Percentiles rank a stretch among this genome's conserved stretches.
These are phyloP conservation scores for Plasmopara muralis DNA, from an alignment of 352 stramenopile species.

Conservation along the genomic window DNA sequence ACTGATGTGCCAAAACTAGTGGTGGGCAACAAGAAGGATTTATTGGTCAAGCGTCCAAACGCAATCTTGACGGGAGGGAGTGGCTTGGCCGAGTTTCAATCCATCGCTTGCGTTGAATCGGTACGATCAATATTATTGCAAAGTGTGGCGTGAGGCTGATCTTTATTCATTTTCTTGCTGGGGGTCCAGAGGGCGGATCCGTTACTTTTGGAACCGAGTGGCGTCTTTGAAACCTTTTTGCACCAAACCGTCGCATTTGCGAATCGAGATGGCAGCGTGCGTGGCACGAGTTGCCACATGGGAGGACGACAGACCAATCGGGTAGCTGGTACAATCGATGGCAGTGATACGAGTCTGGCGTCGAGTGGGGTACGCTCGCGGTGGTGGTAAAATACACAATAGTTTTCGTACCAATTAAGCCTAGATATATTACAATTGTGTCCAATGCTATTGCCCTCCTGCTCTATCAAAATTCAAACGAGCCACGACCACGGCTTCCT, in stretches of 20 bases:
- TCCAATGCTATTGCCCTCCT: no score
- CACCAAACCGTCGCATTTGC: conserved; percentile 56
- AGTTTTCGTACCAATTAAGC: conserved; percentile 15
- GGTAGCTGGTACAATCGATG: conserved; percentile 14
- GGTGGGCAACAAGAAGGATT: conserved; percentile 77
- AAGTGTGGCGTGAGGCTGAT: not conserved
- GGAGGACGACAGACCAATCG: conserved; percentile 46
- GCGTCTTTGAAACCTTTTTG: conserved; percentile 52
- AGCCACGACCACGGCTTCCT: conserved; percentile 29
- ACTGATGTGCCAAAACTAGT: conserved; percentile 60
- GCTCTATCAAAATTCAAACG: conserved; percentile 49
- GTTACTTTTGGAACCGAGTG: conserved; percentile 41
- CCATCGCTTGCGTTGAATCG: conserved; percentile 48
- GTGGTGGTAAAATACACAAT: conserved; percentile 26
- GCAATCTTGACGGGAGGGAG: conserved; percentile 1
- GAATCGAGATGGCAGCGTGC: conserved; percentile 25
- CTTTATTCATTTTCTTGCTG: not conserved
- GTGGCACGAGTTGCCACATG: conserved; percentile 18
- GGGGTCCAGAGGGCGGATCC: conserved; percentile 44
- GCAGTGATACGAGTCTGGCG: conserved; percentile 3
- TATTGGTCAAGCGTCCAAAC: conserved; percentile 28
- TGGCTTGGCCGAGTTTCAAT: conserved; percentile 35
- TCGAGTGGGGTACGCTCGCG: conserved; percentile 10
- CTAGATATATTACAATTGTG: not conserved
- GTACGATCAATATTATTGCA: conserved; percentile 19